A percentile compares a stretch with the other conserved stretches of the same genome.
Evolutionary conservation across 345 rosid species (phyloP).

Genomic region (Durio zibethinus): DNA sequence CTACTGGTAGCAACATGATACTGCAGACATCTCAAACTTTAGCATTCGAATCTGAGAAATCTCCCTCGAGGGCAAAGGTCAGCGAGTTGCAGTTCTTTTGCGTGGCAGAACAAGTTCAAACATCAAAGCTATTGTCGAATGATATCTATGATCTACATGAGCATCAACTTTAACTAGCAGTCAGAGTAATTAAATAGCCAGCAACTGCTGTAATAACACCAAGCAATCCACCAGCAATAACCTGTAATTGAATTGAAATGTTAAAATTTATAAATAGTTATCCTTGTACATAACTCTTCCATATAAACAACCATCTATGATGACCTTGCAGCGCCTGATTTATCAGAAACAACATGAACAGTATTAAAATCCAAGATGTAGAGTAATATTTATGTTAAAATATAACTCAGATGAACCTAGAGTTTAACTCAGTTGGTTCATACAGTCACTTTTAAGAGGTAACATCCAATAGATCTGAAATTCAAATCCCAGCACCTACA

Average conservation of each 20-base stretch:
- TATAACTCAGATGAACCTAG: not conserved
- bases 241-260: conserved; percentile 38
- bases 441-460: too few species aligned
- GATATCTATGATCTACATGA: conserved; percentile 4
- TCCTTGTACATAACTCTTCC: not conserved
- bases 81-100: not conserved
- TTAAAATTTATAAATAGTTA: not conserved
- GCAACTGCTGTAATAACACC: conserved; percentile 52
- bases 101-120: not conserved
- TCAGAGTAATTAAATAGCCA: conserved; percentile 50
- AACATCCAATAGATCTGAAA: too few species aligned
- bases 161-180: conserved; percentile 24
- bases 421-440: too few species aligned
- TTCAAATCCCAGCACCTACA: too few species aligned
- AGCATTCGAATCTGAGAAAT: conserved; percentile 8
- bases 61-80: not conserved
- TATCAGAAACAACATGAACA: not conserved
- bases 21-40: not conserved
- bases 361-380: not conserved
- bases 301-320: not conserved
- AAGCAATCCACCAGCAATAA: conserved; percentile 70
- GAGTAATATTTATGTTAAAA: not conserved
- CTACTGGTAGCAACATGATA: not conserved
- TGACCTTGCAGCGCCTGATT: not conserved
- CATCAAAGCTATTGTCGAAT: not conserved